Conservation (phyloP, 371 early-diverging fungal species). For the Dinochytrium kinnereticum region DNA sequence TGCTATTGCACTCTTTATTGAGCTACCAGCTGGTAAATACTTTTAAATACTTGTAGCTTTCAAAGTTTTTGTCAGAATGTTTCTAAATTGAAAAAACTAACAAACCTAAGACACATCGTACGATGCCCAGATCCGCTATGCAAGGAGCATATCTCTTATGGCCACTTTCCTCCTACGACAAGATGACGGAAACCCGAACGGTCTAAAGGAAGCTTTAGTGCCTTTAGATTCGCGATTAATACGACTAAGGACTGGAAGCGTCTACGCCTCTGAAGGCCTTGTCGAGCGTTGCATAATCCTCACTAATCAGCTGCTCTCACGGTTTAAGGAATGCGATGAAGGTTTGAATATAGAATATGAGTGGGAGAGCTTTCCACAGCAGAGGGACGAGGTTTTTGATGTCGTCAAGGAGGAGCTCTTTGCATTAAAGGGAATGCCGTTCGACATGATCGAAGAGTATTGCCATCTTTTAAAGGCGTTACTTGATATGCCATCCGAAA, state of each 20-base stretch:
- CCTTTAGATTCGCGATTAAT: not conserved
- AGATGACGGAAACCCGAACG: no score
- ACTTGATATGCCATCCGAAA: not conserved
- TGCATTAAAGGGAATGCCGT: not conserved
- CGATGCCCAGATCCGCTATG: not conserved
- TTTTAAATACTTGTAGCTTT: no score
- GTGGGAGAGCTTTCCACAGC: not conserved
- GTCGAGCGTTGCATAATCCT: conserved; percentile 7
- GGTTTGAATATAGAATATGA: not conserved
- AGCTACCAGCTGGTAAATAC: not conserved
- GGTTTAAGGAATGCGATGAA: not conserved
- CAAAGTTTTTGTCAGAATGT: no score
- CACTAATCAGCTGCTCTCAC: not conserved
- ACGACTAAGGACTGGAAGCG: conserved; percentile 5
- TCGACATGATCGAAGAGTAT: not conserved
- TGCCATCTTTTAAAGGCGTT: not conserved
- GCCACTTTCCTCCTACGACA: not conserved
- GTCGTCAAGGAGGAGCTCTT: not conserved
- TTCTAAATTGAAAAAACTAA: not conserved
- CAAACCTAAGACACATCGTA: not conserved
- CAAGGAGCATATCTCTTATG: not conserved
- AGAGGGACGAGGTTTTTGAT: not conserved
- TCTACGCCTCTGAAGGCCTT: conserved; percentile 18
- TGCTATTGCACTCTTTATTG: not conserved
- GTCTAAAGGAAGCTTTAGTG: not conserved